Percentiles rank a stretch among this genome's conserved stretches.
Evolutionary conservation across 495 filamentous ascomycete genomes (phyloP).

Genomic region (Glonium stellatum): DNA sequence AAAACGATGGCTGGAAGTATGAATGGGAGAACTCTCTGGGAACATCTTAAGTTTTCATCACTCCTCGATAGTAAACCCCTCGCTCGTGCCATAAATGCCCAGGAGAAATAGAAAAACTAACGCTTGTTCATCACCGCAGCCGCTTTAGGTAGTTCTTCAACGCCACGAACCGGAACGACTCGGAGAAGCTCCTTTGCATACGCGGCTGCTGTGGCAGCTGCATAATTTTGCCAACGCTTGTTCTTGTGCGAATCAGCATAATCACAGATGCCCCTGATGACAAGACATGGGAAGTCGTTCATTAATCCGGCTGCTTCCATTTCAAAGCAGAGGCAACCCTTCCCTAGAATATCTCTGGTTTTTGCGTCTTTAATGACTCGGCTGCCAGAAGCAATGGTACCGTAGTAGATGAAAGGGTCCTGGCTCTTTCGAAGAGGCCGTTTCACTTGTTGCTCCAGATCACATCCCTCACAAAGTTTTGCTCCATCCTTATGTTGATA

Average conservation of each 20-base stretch:
- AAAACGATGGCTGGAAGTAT: not conserved
- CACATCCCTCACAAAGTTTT: not conserved
- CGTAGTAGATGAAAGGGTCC: slow-evolving; percentile 21
- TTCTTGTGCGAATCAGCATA: slow-evolving; percentile 34
- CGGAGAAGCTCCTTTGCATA: slow-evolving; percentile 24
- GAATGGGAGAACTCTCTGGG: not conserved
- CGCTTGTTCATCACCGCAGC: not conserved
- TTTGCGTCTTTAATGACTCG: slow-evolving; percentile 30
- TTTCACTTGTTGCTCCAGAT: not conserved
- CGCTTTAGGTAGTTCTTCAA: not conserved
- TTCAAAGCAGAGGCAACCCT: slow-evolving; percentile 27
- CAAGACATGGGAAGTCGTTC: slow-evolving; percentile 25
- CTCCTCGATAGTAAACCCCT: not conserved
- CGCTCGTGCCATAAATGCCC: not conserved
- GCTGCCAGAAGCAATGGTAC: slow-evolving; percentile 29
- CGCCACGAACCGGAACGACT: not conserved
- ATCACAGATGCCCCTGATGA: slow-evolving; percentile 32
- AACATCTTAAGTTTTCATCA: not conserved
- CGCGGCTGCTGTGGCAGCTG: slow-evolving; percentile 28
- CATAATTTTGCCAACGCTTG: slow-evolving; percentile 26
- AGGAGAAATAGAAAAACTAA: not conserved
- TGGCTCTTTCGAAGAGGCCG: not conserved
- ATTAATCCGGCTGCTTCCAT: slow-evolving; percentile 31
- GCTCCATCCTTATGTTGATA: not conserved
- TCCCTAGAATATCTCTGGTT: slow-evolving; percentile 26